Evolutionary conservation across 345 rosid genomes (phyloP).

Genomic region (Angophora floribunda): DNA sequence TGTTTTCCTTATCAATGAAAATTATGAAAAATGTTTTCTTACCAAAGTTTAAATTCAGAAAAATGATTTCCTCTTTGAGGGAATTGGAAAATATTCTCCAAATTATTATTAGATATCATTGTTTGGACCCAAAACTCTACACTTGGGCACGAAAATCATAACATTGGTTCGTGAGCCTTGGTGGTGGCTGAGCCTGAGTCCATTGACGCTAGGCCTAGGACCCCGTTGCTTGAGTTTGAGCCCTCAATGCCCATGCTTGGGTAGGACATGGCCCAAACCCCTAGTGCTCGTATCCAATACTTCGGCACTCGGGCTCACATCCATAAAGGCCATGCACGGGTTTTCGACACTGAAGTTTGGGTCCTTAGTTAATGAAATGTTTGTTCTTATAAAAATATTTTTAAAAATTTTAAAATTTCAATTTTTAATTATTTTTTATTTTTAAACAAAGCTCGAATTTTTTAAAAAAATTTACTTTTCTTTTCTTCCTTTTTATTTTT

Average conservation of each 20-base stretch:
- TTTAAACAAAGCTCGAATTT: fast-evolving
- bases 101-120: too few relatives aligned
- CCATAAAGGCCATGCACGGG: background rate
- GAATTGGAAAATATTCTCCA: fast-evolving
- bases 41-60: too few relatives aligned
- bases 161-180: fast-evolving
- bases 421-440: too few relatives aligned
- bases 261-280: background rate
- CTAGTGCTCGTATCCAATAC: background rate
- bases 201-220: fast-evolving
- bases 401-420: fast-evolving
- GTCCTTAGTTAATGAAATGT: background rate
- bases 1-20: too few relatives aligned
- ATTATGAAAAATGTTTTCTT: too few relatives aligned
- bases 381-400: too few relatives aligned
- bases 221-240: fast-evolving
- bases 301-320: background rate
- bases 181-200: fast-evolving
- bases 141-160: too few relatives aligned
- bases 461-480: too few relatives aligned
- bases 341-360: fast-evolving
- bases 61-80: too few relatives aligned
- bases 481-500: too few relatives aligned
- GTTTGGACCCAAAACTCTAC: too few relatives aligned
- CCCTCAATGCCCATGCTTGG: fast-evolving